Conservation (phyloP, 2,329 filamentous ascomycete species). For the Grosmannia clavigera region DNA sequence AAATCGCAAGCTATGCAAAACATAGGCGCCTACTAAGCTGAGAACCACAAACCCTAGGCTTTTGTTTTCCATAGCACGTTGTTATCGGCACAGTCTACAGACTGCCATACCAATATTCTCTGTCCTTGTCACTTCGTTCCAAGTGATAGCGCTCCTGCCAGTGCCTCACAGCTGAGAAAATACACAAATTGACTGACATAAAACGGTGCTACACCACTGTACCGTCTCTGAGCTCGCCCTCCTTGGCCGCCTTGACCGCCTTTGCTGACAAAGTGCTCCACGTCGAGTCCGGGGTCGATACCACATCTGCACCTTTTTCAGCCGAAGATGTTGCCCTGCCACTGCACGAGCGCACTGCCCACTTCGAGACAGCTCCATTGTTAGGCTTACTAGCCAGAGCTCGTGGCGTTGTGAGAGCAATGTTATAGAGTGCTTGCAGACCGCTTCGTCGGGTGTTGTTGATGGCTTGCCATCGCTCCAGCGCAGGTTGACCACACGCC, state of each 20-base stretch:
- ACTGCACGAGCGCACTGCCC: not conserved
- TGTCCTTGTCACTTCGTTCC: not conserved
- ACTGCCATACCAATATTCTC: not conserved
- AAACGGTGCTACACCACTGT: not conserved
- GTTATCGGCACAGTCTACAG: not conserved
- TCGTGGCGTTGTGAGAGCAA: not conserved
- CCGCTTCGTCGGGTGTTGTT: not conserved
- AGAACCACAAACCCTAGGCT: not conserved
- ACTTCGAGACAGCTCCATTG: not conserved
- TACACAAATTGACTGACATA: not conserved
- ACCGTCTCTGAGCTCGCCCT: not conserved
- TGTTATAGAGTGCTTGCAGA: not conserved
- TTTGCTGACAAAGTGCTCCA: not conserved
- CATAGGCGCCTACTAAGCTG: not conserved
- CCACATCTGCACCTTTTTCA: not conserved
- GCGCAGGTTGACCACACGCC: slow-evolving; percentile 5
- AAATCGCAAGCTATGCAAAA: too few species aligned
- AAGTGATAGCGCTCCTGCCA: not conserved
- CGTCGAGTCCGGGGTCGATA: not conserved
- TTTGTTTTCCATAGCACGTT: not conserved
- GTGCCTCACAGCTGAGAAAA: not conserved
- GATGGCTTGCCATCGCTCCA: not conserved
- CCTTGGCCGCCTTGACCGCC: not conserved
- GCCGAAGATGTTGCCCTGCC: not conserved
- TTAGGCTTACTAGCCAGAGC: not conserved